phyloP scores from a whole-genome alignment of 768 basidiomycete genomes.

The Hebeloma cylindrosporum region DNA sequence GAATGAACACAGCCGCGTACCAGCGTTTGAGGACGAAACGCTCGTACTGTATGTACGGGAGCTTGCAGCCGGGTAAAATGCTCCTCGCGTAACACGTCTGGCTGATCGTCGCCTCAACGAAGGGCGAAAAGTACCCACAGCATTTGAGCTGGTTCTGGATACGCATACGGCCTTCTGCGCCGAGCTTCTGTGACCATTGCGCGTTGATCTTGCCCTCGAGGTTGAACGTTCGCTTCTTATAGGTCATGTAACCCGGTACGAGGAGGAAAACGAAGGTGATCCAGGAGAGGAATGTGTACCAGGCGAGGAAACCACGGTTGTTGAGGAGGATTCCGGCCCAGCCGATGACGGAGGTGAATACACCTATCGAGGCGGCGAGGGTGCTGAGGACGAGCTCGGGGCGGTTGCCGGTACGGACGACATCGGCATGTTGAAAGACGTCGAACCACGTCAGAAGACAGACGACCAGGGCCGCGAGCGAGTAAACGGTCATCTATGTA shows the following conservation, averaged over 20 bases:
- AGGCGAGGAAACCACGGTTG: conserved; percentile 78
- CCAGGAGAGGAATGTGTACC: conserved; percentile 78
- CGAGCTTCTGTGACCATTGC: conserved; percentile 66
- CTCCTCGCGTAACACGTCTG: conserved; percentile 72
- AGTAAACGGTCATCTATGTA: conserved; percentile 51
- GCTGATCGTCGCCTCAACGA: conserved; percentile 71
- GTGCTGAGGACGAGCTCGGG: conserved; percentile 70
- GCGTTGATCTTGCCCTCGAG: conserved; percentile 76
- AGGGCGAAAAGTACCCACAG: conserved; percentile 80
- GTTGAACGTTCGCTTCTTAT: conserved; percentile 55
- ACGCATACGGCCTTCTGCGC: conserved; percentile 53
- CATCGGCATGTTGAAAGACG: conserved; percentile 62
- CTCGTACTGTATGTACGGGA: conserved; percentile 56
- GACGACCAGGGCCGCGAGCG: conserved; percentile 57
- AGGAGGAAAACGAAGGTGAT: conserved; percentile 69
- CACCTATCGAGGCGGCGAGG: conserved; percentile 54
- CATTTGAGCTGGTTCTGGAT: conserved; percentile 74
- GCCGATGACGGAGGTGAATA: conserved; percentile 69
- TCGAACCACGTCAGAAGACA: conserved; percentile 78
- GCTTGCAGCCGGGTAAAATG: conserved; percentile 72
- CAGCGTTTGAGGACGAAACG: conserved; percentile 52
- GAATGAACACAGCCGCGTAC: conserved; percentile 63
- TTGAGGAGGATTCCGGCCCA: conserved; percentile 84
- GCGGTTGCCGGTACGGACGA: conserved; percentile 68
- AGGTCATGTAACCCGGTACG: conserved; percentile 76